These are phyloP conservation scores for Boletus rubroflammeus DNA, from an alignment of 768 basidiomycete species.

Conservation along the genomic window DNA sequence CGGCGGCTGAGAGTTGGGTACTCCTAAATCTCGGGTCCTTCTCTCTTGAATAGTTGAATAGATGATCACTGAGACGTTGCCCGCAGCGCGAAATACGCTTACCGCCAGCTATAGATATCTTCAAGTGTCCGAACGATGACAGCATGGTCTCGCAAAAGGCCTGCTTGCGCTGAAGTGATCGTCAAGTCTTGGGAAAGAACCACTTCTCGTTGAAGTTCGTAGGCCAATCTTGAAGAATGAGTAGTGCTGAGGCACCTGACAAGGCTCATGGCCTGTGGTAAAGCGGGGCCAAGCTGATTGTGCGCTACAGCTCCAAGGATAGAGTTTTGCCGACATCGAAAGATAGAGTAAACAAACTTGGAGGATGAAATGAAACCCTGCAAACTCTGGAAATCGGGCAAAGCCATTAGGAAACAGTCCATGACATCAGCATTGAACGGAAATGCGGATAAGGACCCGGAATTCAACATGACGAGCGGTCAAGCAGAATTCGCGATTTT, in stretches of 20 bases:
- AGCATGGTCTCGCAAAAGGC: slow-evolving; percentile 24
- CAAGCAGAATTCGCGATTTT: not conserved
- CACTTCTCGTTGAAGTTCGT: slow-evolving; percentile 8
- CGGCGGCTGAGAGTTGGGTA: slow-evolving; percentile 29
- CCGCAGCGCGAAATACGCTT: not conserved
- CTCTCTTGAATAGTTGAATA: slow-evolving; percentile 27
- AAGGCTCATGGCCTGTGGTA: slow-evolving; percentile 31
- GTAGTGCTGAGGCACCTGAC: slow-evolving; percentile 14
- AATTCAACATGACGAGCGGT: slow-evolving; percentile 1
- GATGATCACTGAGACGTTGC: not conserved
- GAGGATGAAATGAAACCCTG: slow-evolving; percentile 25
- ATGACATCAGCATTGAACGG: slow-evolving; percentile 29
- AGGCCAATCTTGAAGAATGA: not conserved
- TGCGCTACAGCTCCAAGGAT: slow-evolving; percentile 30
- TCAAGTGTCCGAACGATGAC: slow-evolving; percentile 30
- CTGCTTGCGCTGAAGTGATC: slow-evolving; percentile 21
- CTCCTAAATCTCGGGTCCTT: slow-evolving; percentile 34
- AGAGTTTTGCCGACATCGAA: slow-evolving; percentile 28
- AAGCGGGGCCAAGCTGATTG: slow-evolving; percentile 28
- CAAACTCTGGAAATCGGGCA: slow-evolving; percentile 31
- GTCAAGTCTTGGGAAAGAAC: not conserved
- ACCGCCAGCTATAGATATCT: slow-evolving; percentile 41
- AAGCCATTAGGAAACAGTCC: slow-evolving; percentile 26
- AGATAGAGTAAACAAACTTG: slow-evolving; percentile 31
- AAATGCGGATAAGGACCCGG: not conserved